Base-by-base conservation (phyloP, 2,329 filamentous ascomycete genomes). In the Sclerotinia borealis region DNA sequence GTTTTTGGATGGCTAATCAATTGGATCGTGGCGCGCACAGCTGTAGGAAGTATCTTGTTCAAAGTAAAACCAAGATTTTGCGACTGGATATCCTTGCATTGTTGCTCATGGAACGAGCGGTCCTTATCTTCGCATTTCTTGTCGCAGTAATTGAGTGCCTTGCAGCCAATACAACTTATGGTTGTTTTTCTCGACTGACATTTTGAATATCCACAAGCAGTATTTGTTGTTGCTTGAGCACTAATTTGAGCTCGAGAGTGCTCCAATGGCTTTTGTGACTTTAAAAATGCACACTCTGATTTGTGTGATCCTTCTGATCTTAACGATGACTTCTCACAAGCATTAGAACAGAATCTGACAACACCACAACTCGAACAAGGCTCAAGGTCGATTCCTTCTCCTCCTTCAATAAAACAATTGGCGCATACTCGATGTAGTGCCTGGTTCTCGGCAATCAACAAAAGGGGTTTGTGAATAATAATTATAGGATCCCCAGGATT, bases 281-380 rank as follows among this genome's bases (percentile, higher is more conserved):
- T 68, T 65, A 81, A 76, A 37, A 77, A 73, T 34, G 74, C 73
- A 76, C 85, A 88, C 75, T 88, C 85, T 51, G 74, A 74, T 68
- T 79, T 77, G 74, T 88, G 85, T 17, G 25, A 31, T 31, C 51
- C 51, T 47, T 78, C 76, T 1, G 72, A 71, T 9, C 73, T 72
- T 84, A 85, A 87, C 70, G 83, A 79, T 2, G 78, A 75, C 29
- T 76, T 75, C 74, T 88, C 85, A 74, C 85, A 88, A 6, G 71
- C 67, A 9, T 75, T 63, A 58, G 77, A 76, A 75, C 85, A 88
- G 77, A 88, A 88, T 31, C 76, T 78, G 4, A 79, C 78, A 1
- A 79, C 76, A 34, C 76, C 79, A 75, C 85, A 88, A 55, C 77
- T 80, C 0, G 80, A 79, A 73, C 85, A 88, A 60, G 62, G 59